Percentiles rank a stretch among this genome's conserved stretches.
Conservation (phyloP, 148 eudicot genomes). For the Camellia granthamiana region DNA sequence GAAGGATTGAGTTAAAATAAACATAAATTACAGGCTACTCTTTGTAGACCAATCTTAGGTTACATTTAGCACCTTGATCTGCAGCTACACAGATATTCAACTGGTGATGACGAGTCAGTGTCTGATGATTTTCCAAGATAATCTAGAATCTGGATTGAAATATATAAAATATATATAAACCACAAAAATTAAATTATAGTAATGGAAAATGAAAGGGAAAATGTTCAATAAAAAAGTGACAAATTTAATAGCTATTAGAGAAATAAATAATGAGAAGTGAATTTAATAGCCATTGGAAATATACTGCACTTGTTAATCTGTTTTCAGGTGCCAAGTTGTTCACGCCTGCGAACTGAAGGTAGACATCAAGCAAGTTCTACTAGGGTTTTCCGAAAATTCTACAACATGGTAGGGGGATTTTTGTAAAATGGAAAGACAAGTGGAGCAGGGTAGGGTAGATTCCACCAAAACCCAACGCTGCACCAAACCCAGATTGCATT, state of each 20-base stretch:
- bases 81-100: conserved; percentile 53
- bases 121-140: conserved; percentile 82
- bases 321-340: too few species aligned
- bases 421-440: too few species aligned
- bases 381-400: too few species aligned
- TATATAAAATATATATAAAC: not conserved
- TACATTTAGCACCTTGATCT: conserved; percentile 63
- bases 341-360: too few species aligned
- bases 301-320: too few species aligned
- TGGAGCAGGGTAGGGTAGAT: too few species aligned
- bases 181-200: not conserved
- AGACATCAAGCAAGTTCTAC: too few species aligned
- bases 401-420: too few species aligned
- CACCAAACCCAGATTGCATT: too few species aligned
- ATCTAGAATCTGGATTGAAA: conserved; percentile 61
- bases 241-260: not conserved
- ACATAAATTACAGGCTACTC: conserved; percentile 7
- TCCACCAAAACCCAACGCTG: too few species aligned
- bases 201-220: not conserved
- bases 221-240: not conserved
- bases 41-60: conserved; percentile 12
- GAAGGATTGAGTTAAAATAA: conserved; percentile 19
- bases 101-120: conserved; percentile 71
- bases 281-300: not conserved
- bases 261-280: not conserved